phyloP scores from a whole-genome alignment of 225 moss, liverwort and hornwort species.

The Climacium dendroides region DNA sequence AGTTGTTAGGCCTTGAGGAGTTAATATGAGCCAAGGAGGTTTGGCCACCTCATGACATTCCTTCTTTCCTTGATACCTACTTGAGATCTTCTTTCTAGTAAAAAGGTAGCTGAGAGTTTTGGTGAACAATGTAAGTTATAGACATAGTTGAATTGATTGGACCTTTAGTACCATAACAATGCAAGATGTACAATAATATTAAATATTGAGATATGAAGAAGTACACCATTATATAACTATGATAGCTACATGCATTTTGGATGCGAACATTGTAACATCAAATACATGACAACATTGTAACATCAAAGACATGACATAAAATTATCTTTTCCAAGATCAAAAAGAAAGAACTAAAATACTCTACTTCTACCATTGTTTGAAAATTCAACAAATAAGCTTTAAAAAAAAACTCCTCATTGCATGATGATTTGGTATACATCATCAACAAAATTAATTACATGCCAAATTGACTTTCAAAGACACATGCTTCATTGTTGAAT shows the following conservation, averaged over 20 bases:
- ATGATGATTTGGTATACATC: background rate
- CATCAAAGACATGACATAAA: background rate
- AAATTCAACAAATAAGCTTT: background rate
- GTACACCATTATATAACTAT: background rate
- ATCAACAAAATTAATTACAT: background rate
- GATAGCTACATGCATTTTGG: background rate
- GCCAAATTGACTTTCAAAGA: background rate
- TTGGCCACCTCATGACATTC: background rate
- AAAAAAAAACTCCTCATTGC: background rate
- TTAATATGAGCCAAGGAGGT: accelerated
- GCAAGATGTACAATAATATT: background rate
- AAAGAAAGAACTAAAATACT: accelerated
- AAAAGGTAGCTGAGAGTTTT: accelerated
- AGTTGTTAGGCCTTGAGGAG: too few relatives aligned
- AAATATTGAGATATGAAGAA: background rate
- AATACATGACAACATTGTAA: background rate
- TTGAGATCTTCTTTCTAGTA: background rate
- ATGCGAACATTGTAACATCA: background rate
- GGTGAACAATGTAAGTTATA: background rate
- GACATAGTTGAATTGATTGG: accelerated
- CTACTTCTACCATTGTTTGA: background rate
- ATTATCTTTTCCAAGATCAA: background rate
- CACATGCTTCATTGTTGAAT: background rate
- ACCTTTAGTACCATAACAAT: background rate
- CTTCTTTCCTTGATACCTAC: accelerated